Evolutionary conservation across 2,329 filamentous ascomycete species (phyloP), one percentile per base, ranked within the genome.

Genomic region (Penicillium sp.): DNA sequence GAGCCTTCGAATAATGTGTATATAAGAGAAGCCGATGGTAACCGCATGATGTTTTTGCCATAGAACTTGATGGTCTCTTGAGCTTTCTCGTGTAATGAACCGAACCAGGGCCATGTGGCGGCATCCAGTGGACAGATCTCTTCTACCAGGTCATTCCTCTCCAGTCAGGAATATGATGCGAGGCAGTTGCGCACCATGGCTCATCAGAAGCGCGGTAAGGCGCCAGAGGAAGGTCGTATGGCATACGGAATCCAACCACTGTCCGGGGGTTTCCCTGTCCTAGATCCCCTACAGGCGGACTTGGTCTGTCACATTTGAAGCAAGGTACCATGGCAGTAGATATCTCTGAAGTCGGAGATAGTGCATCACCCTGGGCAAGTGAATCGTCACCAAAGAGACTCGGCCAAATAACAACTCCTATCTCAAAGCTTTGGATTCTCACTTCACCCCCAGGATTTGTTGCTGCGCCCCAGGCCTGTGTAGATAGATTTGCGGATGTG

Each of bases 401-500:
- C 0, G 92, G 91, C 90, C 91, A 95, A 0, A 96, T 81, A 43
- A 96, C 69, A 1, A 96, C 90, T 0, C 92, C 92, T 28, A 91
- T 83, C 70, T 96, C 92, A 78, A 88, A 96, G 26, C 90, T 94
- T 54, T 88, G 86, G 24, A 96, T 84, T 31, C 87, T 82, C 26
- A 91, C 76, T 63, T 90, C 83, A 1, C 83, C 84, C 0, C 79
- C 76, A 3, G 77, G 71, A 56, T 82, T 84, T 1, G 70, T 71
- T 2, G 82, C 78, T 33, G 88, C 86, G 1, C 92, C 92, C 92
- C 92, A 96, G 0, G 92, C 92, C 72, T 96, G 91, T 57, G 87
- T 93, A 1, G 90, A 94, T 2, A 96, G 71, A 63, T 96, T 96
- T n/a, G 92, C 91, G n/a, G 90, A 94, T 0, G 91, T 95, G 2